Evolutionary conservation across 192 early-diverging fungal species (phyloP).

Genomic region (Podila clonocystis): DNA sequence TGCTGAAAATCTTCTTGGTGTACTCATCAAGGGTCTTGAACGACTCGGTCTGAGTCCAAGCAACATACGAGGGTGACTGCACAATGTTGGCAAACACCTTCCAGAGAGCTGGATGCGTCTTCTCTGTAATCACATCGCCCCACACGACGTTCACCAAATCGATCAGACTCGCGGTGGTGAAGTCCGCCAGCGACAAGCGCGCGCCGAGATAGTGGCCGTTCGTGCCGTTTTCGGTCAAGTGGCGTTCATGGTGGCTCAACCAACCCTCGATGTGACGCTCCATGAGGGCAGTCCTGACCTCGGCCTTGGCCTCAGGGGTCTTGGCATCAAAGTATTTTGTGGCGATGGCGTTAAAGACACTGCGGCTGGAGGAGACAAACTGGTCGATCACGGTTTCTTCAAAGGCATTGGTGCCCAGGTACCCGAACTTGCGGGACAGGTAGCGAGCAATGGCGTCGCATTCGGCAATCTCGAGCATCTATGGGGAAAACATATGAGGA

Average conservation of each 20-base stretch:
- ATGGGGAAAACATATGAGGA: too few relatives aligned
- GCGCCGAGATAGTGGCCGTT: slow-evolving; percentile 60
- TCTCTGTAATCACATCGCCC: slow-evolving; percentile 2
- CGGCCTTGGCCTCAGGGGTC: slow-evolving; percentile 16
- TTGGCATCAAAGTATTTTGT: slow-evolving; percentile 7
- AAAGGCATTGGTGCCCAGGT: slow-evolving; percentile 28
- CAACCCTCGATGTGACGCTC: not conserved
- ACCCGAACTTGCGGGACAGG: slow-evolving; percentile 51
- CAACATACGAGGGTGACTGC: not conserved
- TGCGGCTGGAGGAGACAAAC: slow-evolving; percentile 20
- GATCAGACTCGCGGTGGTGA: slow-evolving; percentile 4
- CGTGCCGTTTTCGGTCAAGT: slow-evolving; percentile 25
- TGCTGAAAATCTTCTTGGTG: not conserved
- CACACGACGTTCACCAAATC: not conserved
- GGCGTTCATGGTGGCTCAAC: slow-evolving; percentile 27
- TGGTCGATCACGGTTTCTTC: slow-evolving; percentile 36
- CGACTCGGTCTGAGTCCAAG: slow-evolving; percentile 17
- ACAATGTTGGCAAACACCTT: slow-evolving; percentile 16
- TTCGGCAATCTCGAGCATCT: slow-evolving; percentile 51
- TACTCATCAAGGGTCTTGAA: slow-evolving; percentile 6
- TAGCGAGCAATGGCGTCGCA: slow-evolving; percentile 58
- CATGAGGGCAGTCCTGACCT: not conserved
- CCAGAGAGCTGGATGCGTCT: slow-evolving; percentile 9
- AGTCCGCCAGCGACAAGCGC: slow-evolving; percentile 52
- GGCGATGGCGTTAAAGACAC: slow-evolving; percentile 11